A percentile compares a stretch with the other conserved stretches of the same genome.
Evolutionary conservation across 306 rosid species (phyloP).

Genomic region (Begonia loranthoides): DNA sequence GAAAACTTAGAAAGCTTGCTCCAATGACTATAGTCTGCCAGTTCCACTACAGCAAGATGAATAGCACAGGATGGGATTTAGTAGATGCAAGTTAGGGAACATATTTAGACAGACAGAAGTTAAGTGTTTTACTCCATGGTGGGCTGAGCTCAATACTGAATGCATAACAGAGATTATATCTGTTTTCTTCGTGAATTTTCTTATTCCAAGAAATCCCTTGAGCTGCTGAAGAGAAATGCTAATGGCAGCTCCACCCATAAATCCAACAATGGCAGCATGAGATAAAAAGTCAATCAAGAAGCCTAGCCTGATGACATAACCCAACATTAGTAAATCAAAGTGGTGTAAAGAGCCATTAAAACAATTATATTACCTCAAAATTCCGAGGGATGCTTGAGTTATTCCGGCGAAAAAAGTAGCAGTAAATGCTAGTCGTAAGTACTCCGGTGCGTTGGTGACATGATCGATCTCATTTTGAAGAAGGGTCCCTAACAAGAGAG

Average conservation of each 20-base stretch:
- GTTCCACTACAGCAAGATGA: conserved; percentile 69
- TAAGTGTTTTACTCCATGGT: conserved; percentile 51
- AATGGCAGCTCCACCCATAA: conserved; percentile 98
- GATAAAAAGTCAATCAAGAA: conserved; percentile 92
- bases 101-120: conserved; percentile 1
- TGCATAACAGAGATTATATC: conserved; percentile 63
- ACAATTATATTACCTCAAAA: conserved; percentile 14
- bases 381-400: conserved; percentile 17
- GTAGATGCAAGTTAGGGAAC: background rate
- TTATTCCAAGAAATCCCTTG: conserved; percentile 83
- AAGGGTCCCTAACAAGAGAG: conserved; percentile 23
- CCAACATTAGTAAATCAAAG: background rate
- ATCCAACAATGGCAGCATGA: conserved; percentile 94
- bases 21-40: conserved; percentile 81
- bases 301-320: conserved; percentile 49
- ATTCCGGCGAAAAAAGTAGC: conserved; percentile 27
- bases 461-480: conserved; percentile 18
- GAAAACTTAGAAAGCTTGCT: conserved; percentile 48
- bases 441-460: background rate
- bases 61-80: background rate
- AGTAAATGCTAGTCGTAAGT: conserved; percentile 19
- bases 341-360: background rate
- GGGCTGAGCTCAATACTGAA: conserved; percentile 44
- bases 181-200: conserved; percentile 51
- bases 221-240: conserved; percentile 96